Evolutionary conservation across 768 basidiomycete genomes (phyloP).

Genomic region (Lactarius sp.): DNA sequence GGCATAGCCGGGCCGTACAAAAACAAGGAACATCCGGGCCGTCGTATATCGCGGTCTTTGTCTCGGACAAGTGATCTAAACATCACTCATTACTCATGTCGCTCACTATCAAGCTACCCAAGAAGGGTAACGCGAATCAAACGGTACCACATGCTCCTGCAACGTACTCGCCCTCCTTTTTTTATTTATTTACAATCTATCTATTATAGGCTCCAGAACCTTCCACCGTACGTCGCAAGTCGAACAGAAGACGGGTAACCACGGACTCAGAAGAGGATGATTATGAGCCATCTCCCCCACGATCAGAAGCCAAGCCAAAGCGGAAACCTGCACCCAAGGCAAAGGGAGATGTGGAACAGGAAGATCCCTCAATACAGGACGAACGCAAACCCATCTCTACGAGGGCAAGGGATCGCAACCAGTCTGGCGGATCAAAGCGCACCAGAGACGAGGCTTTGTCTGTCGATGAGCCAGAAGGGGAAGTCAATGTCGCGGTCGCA

Average conservation of each 20-base stretch:
- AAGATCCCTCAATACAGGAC: conserved; percentile 22
- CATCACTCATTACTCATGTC: conserved; percentile 5
- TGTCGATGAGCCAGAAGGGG: conserved; percentile 16
- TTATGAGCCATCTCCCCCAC: conserved; percentile 18
- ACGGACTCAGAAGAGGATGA: conserved; percentile 23
- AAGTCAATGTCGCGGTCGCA: conserved; percentile 5
- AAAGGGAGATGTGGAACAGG: conserved; percentile 21
- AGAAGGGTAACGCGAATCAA: conserved; percentile 15
- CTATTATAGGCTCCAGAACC: conserved; percentile 15
- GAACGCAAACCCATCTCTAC: conserved; percentile 15
- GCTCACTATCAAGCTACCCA: conserved; percentile 21
- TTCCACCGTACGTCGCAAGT: conserved; percentile 17
- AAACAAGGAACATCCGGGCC: no score
- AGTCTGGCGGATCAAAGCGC: conserved; percentile 17
- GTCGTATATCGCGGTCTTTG: background rate
- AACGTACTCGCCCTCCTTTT: background rate
- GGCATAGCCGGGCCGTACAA: background rate
- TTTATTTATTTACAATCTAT: background rate
- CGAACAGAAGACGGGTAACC: conserved; percentile 20
- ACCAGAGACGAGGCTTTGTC: conserved; percentile 16
- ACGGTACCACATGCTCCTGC: background rate
- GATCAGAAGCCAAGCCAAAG: conserved; percentile 18
- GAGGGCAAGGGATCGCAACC: conserved; percentile 12
- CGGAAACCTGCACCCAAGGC: conserved; percentile 2
- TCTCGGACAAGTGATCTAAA: no score